Evolutionary conservation across 2,329 filamentous ascomycete genomes (phyloP).

Genomic region (Didymosphaeria variabile): DNA sequence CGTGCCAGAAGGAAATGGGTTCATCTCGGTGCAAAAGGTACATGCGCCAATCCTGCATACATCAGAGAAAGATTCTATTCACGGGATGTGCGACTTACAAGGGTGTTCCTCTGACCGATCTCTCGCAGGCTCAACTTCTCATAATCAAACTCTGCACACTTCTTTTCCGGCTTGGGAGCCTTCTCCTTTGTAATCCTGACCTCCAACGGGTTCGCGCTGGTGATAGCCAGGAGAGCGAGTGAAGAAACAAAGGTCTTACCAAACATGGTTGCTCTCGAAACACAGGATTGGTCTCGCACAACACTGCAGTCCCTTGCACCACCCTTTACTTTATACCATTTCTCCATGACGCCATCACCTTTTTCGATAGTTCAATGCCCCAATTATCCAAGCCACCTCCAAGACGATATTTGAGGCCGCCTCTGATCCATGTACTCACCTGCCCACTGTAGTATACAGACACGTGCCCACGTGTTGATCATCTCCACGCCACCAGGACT

Average conservation of each 20-base stretch:
- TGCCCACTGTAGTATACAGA: background rate
- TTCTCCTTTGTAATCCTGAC: background rate
- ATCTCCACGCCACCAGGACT: background rate
- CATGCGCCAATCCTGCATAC: background rate
- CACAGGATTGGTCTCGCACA: background rate
- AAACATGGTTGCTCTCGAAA: background rate
- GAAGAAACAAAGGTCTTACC: background rate
- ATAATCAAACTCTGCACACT: slow-evolving; percentile 2
- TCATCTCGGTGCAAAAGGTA: background rate
- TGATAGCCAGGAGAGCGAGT: background rate
- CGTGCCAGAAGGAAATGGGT: slow-evolving; percentile 1
- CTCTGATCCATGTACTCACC: background rate
- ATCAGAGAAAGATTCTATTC: too few species aligned
- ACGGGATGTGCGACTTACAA: too few species aligned
- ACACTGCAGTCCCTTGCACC: too few species aligned
- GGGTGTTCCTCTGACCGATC: too few species aligned
- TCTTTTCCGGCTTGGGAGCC: background rate
- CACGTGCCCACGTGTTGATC: background rate
- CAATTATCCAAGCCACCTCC: background rate
- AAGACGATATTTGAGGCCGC: background rate
- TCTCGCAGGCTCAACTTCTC: background rate
- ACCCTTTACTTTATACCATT: background rate
- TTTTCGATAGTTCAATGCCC: background rate
- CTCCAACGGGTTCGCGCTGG: background rate
- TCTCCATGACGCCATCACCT: background rate